A percentile compares a stretch with the other conserved stretches of the same genome.
These are phyloP conservation scores for Bipolaris sorokiniana DNA, from an alignment of 2,329 filamentous ascomycete genomes.

Conservation along the genomic window DNA sequence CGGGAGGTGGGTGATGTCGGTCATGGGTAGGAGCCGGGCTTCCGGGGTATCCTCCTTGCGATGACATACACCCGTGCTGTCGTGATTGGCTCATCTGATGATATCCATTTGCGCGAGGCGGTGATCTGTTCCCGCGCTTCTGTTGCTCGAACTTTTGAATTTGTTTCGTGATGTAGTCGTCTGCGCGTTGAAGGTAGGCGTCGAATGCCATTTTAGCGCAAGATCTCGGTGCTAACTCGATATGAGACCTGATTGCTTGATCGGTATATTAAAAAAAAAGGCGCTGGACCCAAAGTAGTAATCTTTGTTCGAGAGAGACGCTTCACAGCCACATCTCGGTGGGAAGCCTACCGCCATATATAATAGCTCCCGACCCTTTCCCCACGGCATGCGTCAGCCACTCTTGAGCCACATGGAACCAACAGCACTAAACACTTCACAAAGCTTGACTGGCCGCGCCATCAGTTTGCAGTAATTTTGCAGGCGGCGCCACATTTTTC, in stretches of 20 bases:
- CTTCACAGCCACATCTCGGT: slow-evolving; percentile 12
- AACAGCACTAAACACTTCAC: slow-evolving; percentile 4
- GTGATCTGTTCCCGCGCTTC: slow-evolving; percentile 12
- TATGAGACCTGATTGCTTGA: neutral
- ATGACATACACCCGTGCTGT: slow-evolving; percentile 3
- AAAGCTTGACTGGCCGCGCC: slow-evolving; percentile 21
- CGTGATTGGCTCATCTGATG: slow-evolving; percentile 9
- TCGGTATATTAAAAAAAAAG: neutral
- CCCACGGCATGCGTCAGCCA: slow-evolving; percentile 22
- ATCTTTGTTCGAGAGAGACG: slow-evolving; percentile 1
- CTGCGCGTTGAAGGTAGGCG: slow-evolving; percentile 23
- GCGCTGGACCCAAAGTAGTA: neutral
- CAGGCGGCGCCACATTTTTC: slow-evolving; percentile 11
- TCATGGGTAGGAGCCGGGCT: slow-evolving; percentile 11
- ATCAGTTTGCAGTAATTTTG: slow-evolving; percentile 13
- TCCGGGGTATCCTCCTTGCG: slow-evolving; percentile 6
- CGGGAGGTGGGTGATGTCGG: slow-evolving; percentile 24
- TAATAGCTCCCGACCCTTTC: slow-evolving; percentile 7
- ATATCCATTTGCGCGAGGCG: slow-evolving; percentile 13
- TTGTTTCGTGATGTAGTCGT: slow-evolving; percentile 25
- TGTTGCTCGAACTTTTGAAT: slow-evolving; percentile 29
- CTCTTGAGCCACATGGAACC: slow-evolving; percentile 13
- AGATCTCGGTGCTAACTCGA: neutral
- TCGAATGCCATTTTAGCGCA: slow-evolving; percentile 18
- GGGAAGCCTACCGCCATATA: slow-evolving; percentile 10